Base-by-base conservation (phyloP, 2,329 filamentous ascomycete genomes). In the Tolypocladium endophyticum region DNA sequence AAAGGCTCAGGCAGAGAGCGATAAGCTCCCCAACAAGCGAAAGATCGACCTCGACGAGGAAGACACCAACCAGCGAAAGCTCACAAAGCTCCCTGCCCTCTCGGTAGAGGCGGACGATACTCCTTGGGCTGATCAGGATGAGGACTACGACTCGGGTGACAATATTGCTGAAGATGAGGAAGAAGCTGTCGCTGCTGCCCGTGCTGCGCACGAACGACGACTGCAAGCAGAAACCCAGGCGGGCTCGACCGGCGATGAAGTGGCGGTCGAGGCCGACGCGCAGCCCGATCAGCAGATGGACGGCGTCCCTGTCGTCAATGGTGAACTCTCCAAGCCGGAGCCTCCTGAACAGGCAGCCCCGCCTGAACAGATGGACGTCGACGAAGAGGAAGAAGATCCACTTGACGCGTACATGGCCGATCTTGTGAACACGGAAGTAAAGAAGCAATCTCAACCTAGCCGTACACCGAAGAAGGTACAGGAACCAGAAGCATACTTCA, bases 341-440 rank as follows among this genome's bases (percentile, higher is more conserved):
- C 62, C 55, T 23, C 4, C 57, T n/a, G 53, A 57, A 35, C 53
- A 60, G 39, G 69, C 64, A 23, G 60, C 11, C 61, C 65, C 47
- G 60, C 66, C 53, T 65, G 79, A 81, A 39, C 69, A 75, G 39
- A 87, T 87, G 83, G 79, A 85, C 35, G 74, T 84, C 61, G 84
- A 86, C 64, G 75, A 71, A 45, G 80, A 85, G 60, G 87, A 91
- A 59, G 90, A 92, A 41, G 94, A 99, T 71, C 91, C 94, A 9
- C 79, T 99, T 43, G 94, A 99, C 76, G 93, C 92, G n/a, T 99
- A 95, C 77, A 99, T 99, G 94, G 88, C 86, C 58, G 84, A 82
- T 62, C 79, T 86, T 20, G 79, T 81, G 59, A 73, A 81, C 45
- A 74, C 88, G 3, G 81, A 84, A 59, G 72, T 81, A 62, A 76